Evolutionary conservation across 2,329 filamentous ascomycete genomes (phyloP).

Genomic region (Uncinocarpus reesii): DNA sequence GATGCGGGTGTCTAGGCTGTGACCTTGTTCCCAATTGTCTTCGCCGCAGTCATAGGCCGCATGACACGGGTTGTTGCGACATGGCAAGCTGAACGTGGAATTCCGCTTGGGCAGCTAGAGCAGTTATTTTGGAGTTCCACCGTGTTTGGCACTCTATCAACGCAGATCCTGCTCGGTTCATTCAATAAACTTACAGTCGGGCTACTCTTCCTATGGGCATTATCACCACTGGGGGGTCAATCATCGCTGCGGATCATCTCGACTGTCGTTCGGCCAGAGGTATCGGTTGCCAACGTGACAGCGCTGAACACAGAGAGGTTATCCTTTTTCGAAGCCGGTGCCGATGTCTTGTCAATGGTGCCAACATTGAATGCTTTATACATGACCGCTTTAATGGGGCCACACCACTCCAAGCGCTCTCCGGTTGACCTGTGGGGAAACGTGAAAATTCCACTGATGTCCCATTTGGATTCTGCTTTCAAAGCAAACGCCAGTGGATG

Average conservation of each 20-base stretch:
- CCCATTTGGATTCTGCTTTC: background rate
- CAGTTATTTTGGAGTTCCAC: slow-evolving; percentile 13
- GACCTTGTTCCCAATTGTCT: slow-evolving; percentile 13
- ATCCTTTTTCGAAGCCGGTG: slow-evolving; percentile 8
- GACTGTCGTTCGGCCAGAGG: background rate
- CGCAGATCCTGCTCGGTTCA: slow-evolving; percentile 12
- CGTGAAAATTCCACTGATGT: slow-evolving; percentile 14
- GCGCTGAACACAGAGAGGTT: slow-evolving; percentile 9
- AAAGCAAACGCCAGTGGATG: slow-evolving; percentile 11
- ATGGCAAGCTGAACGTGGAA: slow-evolving; percentile 12
- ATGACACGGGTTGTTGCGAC: slow-evolving; percentile 9
- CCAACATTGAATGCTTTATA: slow-evolving; percentile 10
- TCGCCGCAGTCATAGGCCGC: slow-evolving; percentile 14
- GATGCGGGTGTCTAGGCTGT: background rate
- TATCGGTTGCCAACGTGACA: background rate
- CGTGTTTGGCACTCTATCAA: slow-evolving; percentile 13
- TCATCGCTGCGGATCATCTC: slow-evolving; percentile 12
- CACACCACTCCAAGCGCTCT: slow-evolving; percentile 3
- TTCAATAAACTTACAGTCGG: slow-evolving; percentile 11
- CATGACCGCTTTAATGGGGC: slow-evolving; percentile 12
- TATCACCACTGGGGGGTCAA: slow-evolving; percentile 11
- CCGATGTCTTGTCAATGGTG: background rate
- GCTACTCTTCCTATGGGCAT: slow-evolving; percentile 12
- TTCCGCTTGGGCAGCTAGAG: slow-evolving; percentile 11
- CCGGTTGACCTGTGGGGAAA: slow-evolving; percentile 14